phyloP scores from a whole-genome alignment of 306 rosid species.

The Vachellia pachyceras region DNA sequence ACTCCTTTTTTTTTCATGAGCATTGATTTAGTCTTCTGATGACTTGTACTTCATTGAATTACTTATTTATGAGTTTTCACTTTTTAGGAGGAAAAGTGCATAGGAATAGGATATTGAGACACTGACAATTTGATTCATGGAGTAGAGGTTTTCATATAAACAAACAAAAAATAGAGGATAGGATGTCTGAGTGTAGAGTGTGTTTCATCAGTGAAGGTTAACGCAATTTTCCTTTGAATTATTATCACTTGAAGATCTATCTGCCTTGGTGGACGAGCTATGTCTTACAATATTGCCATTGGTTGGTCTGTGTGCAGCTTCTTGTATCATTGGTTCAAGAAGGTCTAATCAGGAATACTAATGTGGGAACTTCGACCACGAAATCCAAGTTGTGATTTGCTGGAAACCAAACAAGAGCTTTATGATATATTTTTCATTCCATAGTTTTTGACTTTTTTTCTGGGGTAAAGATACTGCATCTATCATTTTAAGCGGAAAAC shows the following conservation, averaged over 20 bases:
- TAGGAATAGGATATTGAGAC: not conserved
- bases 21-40: not conserved
- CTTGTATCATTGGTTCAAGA: slow-evolving; percentile 78
- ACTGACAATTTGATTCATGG: not conserved
- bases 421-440: not conserved
- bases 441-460: not conserved
- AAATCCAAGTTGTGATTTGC: slow-evolving; percentile 66
- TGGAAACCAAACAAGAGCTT: slow-evolving; percentile 16
- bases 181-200: not conserved
- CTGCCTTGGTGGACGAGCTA: slow-evolving; percentile 11
- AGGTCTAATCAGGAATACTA: slow-evolving; percentile 64
- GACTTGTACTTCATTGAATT: not conserved
- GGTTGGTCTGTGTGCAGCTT: slow-evolving; percentile 45
- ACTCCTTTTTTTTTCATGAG: not conserved
- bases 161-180: not conserved
- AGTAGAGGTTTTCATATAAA: not conserved
- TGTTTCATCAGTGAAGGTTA: not conserved
- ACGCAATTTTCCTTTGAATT: not conserved
- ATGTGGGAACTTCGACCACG: slow-evolving; percentile 35
- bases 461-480: not conserved
- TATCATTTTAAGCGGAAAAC: not conserved
- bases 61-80: not conserved
- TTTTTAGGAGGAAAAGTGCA: not conserved
- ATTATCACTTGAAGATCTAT: slow-evolving; percentile 9
- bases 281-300: slow-evolving; percentile 19